Conservation (phyloP, 2,329 filamentous ascomycete species). For the Lecanosticta acicola region DNA sequence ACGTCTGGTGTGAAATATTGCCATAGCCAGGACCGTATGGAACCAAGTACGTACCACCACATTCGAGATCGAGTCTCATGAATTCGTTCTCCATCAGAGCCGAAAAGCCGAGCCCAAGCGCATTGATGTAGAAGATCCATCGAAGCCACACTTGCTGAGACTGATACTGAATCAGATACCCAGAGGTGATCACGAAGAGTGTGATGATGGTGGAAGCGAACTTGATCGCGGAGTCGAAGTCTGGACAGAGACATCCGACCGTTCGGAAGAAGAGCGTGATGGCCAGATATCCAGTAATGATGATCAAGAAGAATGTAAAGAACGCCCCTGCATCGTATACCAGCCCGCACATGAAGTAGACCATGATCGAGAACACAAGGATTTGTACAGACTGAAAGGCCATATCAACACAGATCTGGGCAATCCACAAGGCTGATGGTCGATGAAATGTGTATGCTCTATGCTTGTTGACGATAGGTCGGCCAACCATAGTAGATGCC, state of each 20-base stretch:
- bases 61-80: slow-evolving; percentile 60
- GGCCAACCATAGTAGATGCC: slow-evolving; percentile 66
- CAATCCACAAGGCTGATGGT: slow-evolving; percentile 76
- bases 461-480: slow-evolving; percentile 77
- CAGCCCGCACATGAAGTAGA: slow-evolving; percentile 73
- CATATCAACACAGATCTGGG: slow-evolving; percentile 69
- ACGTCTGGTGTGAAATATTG: slow-evolving; percentile 70
- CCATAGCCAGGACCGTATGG: slow-evolving; percentile 65
- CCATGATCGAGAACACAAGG: slow-evolving; percentile 64
- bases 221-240: slow-evolving; percentile 82
- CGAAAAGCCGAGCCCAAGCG: slow-evolving; percentile 68
- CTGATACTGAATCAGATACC: slow-evolving; percentile 77
- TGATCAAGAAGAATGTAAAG: slow-evolving; percentile 64
- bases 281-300: slow-evolving; percentile 37
- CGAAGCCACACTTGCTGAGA: slow-evolving; percentile 68
- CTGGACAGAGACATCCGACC: slow-evolving; percentile 67
- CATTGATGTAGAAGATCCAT: slow-evolving; percentile 74
- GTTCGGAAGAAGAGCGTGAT: slow-evolving; percentile 77
- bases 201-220: slow-evolving; percentile 72
- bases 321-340: slow-evolving; percentile 67
- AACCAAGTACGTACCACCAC: slow-evolving; percentile 61
- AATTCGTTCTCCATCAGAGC: slow-evolving; percentile 87
- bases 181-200: slow-evolving; percentile 72
- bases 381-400: slow-evolving; percentile 67
- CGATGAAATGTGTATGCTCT: slow-evolving; percentile 76